These are phyloP conservation scores for Pythium utonaiense DNA, from an alignment of 352 stramenopile genomes.

Conservation along the genomic window DNA sequence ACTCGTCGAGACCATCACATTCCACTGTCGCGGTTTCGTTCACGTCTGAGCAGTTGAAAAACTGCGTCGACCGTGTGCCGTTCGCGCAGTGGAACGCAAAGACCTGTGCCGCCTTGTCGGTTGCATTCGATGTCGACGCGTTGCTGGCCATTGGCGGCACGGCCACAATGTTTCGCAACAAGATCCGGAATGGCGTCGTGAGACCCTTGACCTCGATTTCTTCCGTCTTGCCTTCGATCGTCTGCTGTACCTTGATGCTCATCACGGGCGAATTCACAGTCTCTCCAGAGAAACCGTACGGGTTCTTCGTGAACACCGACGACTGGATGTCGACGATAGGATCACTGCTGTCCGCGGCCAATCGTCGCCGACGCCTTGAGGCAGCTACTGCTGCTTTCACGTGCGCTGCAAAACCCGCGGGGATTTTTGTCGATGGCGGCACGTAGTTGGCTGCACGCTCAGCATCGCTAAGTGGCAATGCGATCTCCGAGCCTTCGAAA, in stretches of 20 bases:
- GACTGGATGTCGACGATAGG: slow-evolving; percentile 58
- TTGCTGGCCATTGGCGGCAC: slow-evolving; percentile 20
- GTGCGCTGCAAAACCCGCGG: slow-evolving; percentile 43
- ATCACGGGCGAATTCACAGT: slow-evolving; percentile 56
- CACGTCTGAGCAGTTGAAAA: slow-evolving; percentile 49
- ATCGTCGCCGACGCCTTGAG: slow-evolving; percentile 13
- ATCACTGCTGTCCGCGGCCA: slow-evolving; percentile 25
- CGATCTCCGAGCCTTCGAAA: slow-evolving; percentile 35
- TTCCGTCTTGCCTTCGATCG: slow-evolving; percentile 16
- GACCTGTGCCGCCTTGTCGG: slow-evolving; percentile 14
- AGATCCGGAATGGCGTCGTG: slow-evolving; percentile 39
- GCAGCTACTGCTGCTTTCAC: slow-evolving; percentile 18
- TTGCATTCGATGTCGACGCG: slow-evolving; percentile 5
- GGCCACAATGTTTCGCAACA: slow-evolving; percentile 45
- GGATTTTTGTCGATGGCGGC: slow-evolving; percentile 46
- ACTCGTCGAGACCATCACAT: slow-evolving; percentile 50
- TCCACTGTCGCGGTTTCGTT: slow-evolving; percentile 31
- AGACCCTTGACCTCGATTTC: slow-evolving; percentile 37
- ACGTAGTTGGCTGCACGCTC: slow-evolving; percentile 52
- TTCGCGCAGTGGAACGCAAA: slow-evolving; percentile 46
- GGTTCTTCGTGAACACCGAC: slow-evolving; percentile 61
- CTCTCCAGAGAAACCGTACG: slow-evolving; percentile 47
- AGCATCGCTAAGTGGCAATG: slow-evolving; percentile 35
- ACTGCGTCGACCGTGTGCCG: slow-evolving; percentile 45
- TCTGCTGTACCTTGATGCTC: slow-evolving; percentile 48